A percentile compares a stretch with the other conserved stretches of the same genome.
These are phyloP conservation scores for Leucocoprinus sp. DNA, from an alignment of 768 basidiomycete species.

Conservation along the genomic window DNA sequence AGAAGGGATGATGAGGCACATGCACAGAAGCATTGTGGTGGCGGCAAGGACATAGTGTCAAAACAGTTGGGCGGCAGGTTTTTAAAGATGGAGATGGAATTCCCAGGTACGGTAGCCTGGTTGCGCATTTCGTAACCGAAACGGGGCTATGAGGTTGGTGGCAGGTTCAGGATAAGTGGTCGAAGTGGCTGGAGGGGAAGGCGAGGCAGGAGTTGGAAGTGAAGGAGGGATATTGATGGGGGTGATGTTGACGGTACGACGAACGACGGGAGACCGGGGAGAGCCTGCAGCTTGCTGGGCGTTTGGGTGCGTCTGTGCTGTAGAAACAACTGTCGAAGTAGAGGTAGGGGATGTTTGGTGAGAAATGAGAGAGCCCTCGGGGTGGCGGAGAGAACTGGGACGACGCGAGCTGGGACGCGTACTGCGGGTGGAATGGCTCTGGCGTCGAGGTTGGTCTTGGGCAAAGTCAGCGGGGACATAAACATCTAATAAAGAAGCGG, in stretches of 20 bases:
- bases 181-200: slow-evolving; percentile 21
- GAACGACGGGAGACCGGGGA: slow-evolving; percentile 18
- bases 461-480: slow-evolving; percentile 21
- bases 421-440: slow-evolving; percentile 11
- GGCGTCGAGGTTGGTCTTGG: slow-evolving; percentile 10
- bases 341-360: slow-evolving; percentile 6
- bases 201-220: slow-evolving; percentile 21
- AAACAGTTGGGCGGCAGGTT: slow-evolving; percentile 56
- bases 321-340: slow-evolving; percentile 16
- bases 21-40: slow-evolving; percentile 27
- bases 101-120: slow-evolving; percentile 33
- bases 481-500: slow-evolving; percentile 30
- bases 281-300: slow-evolving; percentile 11
- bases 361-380: neutral
- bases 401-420: slow-evolving; percentile 5
- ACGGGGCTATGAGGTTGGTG: slow-evolving; percentile 31
- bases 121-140: slow-evolving; percentile 47
- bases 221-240: slow-evolving; percentile 28
- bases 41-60: slow-evolving; percentile 15
- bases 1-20: slow-evolving; percentile 22
- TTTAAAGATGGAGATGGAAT: slow-evolving; percentile 50
- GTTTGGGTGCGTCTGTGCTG: slow-evolving; percentile 12
- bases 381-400: slow-evolving; percentile 3
- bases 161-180: slow-evolving; percentile 17
- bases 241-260: slow-evolving; percentile 26